These are phyloP conservation scores for Russula olivacea DNA, from an alignment of 768 basidiomycete species.

Conservation along the genomic window DNA sequence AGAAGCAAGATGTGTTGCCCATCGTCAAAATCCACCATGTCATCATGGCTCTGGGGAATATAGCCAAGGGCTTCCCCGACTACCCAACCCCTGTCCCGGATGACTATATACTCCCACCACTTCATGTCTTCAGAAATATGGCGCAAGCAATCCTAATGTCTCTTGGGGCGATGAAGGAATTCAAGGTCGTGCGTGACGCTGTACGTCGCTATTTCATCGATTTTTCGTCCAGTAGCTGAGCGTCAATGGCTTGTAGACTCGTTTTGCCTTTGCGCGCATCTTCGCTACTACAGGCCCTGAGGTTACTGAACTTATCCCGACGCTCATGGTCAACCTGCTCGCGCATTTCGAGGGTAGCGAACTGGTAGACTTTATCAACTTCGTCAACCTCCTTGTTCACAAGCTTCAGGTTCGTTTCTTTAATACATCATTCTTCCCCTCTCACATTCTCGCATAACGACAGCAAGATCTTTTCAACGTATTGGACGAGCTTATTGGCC, in stretches of 20 bases:
- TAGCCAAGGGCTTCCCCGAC: slow-evolving; percentile 96
- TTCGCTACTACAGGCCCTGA: slow-evolving; percentile 83
- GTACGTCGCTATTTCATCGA: slow-evolving; percentile 42
- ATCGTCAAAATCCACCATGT: slow-evolving; percentile 87
- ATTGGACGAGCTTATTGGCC: slow-evolving; percentile 83
- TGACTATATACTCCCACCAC: slow-evolving; percentile 61
- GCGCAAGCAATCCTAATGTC: slow-evolving; percentile 84
- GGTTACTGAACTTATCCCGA: slow-evolving; percentile 81
- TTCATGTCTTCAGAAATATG: slow-evolving; percentile 77
- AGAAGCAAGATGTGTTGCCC: slow-evolving; percentile 61
- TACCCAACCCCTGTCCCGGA: slow-evolving; percentile 64
- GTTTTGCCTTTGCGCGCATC: slow-evolving; percentile 90
- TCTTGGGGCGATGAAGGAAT: slow-evolving; percentile 80
- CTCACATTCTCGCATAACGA: not conserved
- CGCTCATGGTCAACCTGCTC: slow-evolving; percentile 86
- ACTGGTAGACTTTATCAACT: slow-evolving; percentile 91
- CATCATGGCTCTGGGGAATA: slow-evolving; percentile 90
- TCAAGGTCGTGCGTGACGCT: slow-evolving; percentile 86
- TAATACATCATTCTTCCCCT: not conserved
- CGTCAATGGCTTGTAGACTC: slow-evolving; percentile 48
- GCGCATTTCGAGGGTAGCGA: slow-evolving; percentile 89
- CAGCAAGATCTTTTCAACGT: slow-evolving; percentile 84
- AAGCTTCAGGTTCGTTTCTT: slow-evolving; percentile 65
- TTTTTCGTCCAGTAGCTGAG: slow-evolving; percentile 3
- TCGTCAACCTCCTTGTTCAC: slow-evolving; percentile 86